Conservation (phyloP, 2,329 filamentous ascomycete genomes). For the Xylariaceae sp. region DNA sequence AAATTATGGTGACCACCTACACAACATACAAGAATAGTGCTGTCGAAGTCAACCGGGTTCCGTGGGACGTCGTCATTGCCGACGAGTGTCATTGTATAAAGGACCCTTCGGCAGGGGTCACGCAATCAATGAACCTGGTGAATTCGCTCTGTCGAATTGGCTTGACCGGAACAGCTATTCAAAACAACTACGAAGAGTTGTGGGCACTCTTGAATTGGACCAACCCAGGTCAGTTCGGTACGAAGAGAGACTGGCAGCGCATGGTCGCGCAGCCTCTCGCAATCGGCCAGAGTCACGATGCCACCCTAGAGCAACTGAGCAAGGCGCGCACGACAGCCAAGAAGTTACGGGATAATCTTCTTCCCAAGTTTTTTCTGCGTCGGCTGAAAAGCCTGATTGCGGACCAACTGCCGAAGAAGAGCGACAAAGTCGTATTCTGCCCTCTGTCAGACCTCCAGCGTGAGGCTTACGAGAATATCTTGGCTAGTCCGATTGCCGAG, state of each 20-base stretch:
- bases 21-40: conserved; percentile 77
- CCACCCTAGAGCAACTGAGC: conserved; percentile 76
- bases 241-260: conserved; percentile 67
- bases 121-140: conserved; percentile 80
- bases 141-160: conserved; percentile 91
- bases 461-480: conserved; percentile 75
- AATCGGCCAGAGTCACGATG: conserved; percentile 87
- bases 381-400: conserved; percentile 91
- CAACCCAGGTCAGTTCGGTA: conserved; percentile 68
- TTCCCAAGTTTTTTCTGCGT: conserved; percentile 85
- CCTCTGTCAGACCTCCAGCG: conserved; percentile 77
- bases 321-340: conserved; percentile 75
- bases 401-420: conserved; percentile 90
- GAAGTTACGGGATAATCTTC: conserved; percentile 77
- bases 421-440: conserved; percentile 90
- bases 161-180: conserved; percentile 90
- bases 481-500: conserved; percentile 66
- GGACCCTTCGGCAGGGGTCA: conserved; percentile 68
- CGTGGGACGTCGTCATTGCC: conserved; percentile 91
- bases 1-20: conserved; percentile 94
- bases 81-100: conserved; percentile 94
- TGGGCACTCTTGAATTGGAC: conserved; percentile 98
- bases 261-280: conserved; percentile 75
- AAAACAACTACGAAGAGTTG: conserved; percentile 95
- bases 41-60: conserved; percentile 69